phyloP scores from a whole-genome alignment of 1,139 yeast species.

The Taphrina populina region DNA sequence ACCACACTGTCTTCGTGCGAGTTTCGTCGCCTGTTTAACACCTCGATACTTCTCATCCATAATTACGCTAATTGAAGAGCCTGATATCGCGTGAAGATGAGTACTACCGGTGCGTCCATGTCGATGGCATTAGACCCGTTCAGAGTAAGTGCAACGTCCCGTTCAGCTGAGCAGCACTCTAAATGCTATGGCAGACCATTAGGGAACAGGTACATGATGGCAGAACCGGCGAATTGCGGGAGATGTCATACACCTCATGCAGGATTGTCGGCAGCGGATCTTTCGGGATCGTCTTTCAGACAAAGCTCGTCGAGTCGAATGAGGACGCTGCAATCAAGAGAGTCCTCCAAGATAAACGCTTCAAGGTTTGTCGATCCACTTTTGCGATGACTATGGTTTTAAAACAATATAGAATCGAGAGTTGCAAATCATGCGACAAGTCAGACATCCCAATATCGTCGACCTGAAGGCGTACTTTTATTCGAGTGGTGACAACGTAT shows the following conservation, averaged over 20 bases:
- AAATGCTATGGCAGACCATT: slow-evolving; percentile 49
- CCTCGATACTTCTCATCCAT: too few relatives aligned
- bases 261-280: slow-evolving; percentile 97
- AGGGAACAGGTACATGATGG: slow-evolving; percentile 75
- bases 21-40: too few relatives aligned
- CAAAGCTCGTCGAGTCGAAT: slow-evolving; percentile 67
- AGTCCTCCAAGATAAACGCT: slow-evolving; percentile 89
- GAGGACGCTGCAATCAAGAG: slow-evolving; percentile 88
- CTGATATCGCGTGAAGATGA: slow-evolving; percentile 1
- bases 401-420: slow-evolving; percentile 62
- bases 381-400: neutral
- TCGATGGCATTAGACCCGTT: slow-evolving; percentile 23
- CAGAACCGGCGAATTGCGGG: slow-evolving; percentile 61
- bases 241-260: slow-evolving; percentile 66
- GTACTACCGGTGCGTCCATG: slow-evolving; percentile 21
- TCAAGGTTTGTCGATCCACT: slow-evolving; percentile 54
- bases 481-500: slow-evolving; percentile 59
- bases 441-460: slow-evolving; percentile 82
- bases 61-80: neutral
- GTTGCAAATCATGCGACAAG: slow-evolving; percentile 88
- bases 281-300: slow-evolving; percentile 92
- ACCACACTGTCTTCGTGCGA: too few relatives aligned
- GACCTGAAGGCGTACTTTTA: slow-evolving; percentile 86
- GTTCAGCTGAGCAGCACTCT: neutral
- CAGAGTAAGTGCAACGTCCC: neutral